Evolutionary conservation across 345 rosid species (phyloP).

Genomic region (Syzygium jambos): DNA sequence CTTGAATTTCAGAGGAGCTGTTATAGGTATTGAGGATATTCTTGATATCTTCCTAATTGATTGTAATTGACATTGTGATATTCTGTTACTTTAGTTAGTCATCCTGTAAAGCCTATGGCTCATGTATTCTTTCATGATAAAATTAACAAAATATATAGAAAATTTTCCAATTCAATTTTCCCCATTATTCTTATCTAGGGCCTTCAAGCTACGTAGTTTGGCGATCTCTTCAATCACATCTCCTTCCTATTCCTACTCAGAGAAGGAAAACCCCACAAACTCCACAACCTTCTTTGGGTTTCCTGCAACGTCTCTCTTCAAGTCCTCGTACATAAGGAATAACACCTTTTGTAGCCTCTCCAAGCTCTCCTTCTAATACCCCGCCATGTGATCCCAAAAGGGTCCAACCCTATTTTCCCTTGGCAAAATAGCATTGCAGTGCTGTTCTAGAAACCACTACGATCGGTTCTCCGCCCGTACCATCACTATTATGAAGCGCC

Average conservation of each 20-base stretch:
- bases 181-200: neutral
- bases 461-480: accelerated
- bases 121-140: no score
- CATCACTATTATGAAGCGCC: accelerated
- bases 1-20: no score
- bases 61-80: no score
- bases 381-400: slow-evolving; percentile 25
- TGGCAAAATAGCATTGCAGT: neutral
- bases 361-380: slow-evolving; percentile 23
- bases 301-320: slow-evolving; percentile 13
- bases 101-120: no score
- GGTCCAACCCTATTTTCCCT: slow-evolving; percentile 20
- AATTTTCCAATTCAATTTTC: no score
- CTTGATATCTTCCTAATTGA: no score
- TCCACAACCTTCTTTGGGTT: neutral
- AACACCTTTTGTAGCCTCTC: slow-evolving; percentile 14
- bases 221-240: neutral
- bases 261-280: neutral
- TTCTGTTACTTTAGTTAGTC: no score
- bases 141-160: no score
- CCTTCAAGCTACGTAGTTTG: neutral
- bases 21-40: no score
- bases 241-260: neutral
- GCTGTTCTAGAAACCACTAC: neutral
- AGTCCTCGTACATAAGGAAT: slow-evolving; percentile 25